Evolutionary conservation across 179 eudicot species (phyloP), one percentile per base, ranked within the genome.

Genomic region (Spinacia oleracea): DNA sequence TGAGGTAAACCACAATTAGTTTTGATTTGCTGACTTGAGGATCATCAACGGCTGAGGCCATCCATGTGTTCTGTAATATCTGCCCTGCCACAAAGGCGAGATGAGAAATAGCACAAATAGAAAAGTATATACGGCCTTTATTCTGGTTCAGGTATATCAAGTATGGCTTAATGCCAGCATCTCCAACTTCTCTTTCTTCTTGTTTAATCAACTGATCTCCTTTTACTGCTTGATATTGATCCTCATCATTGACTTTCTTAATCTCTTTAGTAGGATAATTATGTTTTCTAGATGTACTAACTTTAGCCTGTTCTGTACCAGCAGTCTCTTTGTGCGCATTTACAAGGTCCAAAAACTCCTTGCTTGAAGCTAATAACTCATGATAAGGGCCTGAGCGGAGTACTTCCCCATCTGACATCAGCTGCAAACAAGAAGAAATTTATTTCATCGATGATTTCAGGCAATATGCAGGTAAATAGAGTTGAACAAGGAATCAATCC

Each of bases 321-420:
- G 92, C 94, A 46, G 93, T 90, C 85, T 91, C 90, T 82, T 89
- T 93, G 81, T 93, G 94, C 73, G 96, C 94, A 70, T 87, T 80
- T 42, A 91, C 94, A 29, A 91, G 89, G 29, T 89, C 87, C 58
- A 73, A 73, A 73, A 90, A 91, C 38, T 93, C 93, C 68, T 53
- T 77, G 85, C 93, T 89, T 40, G 92, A 82, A 31, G 83, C 78
- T 73, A 91, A 74, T 70, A 93, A 78, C 70, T 87, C 86, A 55
- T 87, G 56, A 53, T 91, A 90, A 11, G 93, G 81, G 35, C 88
- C 97, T 58, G 91, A 90, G 70, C 67, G 84, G 40, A 86, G 85
- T 74, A 93, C 82, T 80, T 87, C 88, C 34, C 93, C 98, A 77
- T 90, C 97, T 40, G 83, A 76, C 91, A 91, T 86, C 77, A 91